phyloP scores from a whole-genome alignment of 2,329 filamentous ascomycete genomes.

The Tolypocladium nubicola region DNA sequence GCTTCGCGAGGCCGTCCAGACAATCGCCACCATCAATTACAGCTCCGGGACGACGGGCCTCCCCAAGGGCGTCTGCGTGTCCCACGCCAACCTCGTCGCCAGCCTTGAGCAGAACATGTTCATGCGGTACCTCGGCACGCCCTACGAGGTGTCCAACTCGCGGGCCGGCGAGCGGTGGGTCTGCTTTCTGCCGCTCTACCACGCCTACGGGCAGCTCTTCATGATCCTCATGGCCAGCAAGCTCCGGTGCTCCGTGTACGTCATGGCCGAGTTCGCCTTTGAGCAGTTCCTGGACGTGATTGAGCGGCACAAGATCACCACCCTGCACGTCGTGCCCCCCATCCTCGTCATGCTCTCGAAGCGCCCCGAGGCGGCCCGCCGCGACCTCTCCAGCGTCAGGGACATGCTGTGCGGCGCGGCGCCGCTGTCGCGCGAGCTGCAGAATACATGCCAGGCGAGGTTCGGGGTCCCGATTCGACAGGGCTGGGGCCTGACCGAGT shows the following conservation, averaged over 20 bases:
- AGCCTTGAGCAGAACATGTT: slow-evolving; percentile 9
- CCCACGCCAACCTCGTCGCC: slow-evolving; percentile 37
- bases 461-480: neutral
- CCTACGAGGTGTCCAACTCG: neutral
- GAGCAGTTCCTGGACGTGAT: neutral
- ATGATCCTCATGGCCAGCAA: neutral
- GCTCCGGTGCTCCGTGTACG: neutral
- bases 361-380: neutral
- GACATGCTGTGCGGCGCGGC: neutral
- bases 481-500: neutral
- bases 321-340: neutral
- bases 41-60: slow-evolving; percentile 40
- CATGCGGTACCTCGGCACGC: neutral
- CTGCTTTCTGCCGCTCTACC: neutral
- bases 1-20: neutral
- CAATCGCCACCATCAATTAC: slow-evolving; percentile 36
- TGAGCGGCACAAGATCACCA: neutral
- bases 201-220: neutral
- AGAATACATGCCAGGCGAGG: neutral
- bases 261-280: neutral
- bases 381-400: neutral
- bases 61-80: slow-evolving; percentile 39
- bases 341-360: neutral
- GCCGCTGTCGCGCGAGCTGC: neutral
- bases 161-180: neutral